Evolutionary conservation across 148 eudicot genomes (phyloP).

Genomic region (Oxyria digyna): DNA sequence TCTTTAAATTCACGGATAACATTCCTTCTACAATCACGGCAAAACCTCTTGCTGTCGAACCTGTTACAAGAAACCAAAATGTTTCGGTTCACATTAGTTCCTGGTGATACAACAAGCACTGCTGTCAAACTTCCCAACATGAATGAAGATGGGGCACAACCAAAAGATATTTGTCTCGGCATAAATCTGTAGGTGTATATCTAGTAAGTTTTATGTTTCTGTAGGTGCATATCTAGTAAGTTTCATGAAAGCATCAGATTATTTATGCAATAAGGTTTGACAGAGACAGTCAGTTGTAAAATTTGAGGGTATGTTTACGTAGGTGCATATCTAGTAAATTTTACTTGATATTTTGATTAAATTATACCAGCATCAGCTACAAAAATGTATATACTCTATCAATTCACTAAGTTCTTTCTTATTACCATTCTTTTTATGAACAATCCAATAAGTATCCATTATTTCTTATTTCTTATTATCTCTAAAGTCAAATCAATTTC

Average conservation of each 20-base stretch:
- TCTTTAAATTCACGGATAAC: slow-evolving; percentile 95
- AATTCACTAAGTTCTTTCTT: not conserved
- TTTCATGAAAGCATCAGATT: not conserved
- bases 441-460: not conserved
- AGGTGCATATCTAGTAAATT: not conserved
- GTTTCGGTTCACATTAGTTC: not conserved
- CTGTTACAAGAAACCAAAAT: slow-evolving; percentile 26
- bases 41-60: slow-evolving; percentile 94
- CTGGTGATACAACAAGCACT: not conserved
- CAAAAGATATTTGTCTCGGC: not conserved
- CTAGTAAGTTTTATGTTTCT: no score
- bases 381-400: not conserved
- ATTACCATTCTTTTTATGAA: not conserved
- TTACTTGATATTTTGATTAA: not conserved
- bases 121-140: not conserved
- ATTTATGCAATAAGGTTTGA: not conserved
- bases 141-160: not conserved
- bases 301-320: not conserved
- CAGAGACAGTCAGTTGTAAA: not conserved
- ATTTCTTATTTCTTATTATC: not conserved
- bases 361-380: not conserved
- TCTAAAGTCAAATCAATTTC: not conserved
- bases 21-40: slow-evolving; percentile 95
- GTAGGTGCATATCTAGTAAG: no score
- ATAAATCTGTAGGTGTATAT: no score